Conservation (phyloP, 805 yeast genomes). For the Suhomyces sp. region DNA sequence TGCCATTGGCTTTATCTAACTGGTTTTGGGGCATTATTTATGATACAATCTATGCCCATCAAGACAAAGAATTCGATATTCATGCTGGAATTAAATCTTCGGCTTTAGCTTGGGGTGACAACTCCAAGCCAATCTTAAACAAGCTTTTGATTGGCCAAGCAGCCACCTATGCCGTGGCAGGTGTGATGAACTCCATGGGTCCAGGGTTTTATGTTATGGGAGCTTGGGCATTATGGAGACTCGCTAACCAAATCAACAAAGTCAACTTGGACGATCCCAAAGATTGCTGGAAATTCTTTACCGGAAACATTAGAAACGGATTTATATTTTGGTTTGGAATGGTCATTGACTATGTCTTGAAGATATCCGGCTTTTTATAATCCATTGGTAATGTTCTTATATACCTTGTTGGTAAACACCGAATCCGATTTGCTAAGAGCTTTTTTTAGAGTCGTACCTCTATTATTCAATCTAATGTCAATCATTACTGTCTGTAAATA, state of each 20-base stretch:
- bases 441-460: conserved; percentile 22
- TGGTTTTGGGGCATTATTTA: conserved; percentile 93
- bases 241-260: conserved; percentile 62
- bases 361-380: conserved; percentile 44
- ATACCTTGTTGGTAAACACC: conserved; percentile 17
- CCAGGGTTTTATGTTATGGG: conserved; percentile 76
- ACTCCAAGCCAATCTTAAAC: conserved; percentile 66
- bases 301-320: conserved; percentile 74
- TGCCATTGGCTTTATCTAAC: conserved; percentile 72
- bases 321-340: conserved; percentile 65
- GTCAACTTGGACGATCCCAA: conserved; percentile 79
- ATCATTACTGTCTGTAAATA: conserved; percentile 21
- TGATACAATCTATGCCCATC: conserved; percentile 97
- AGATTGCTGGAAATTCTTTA: conserved; percentile 81
- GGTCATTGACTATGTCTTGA: conserved; percentile 59
- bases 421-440: conserved; percentile 29
- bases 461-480: conserved; percentile 17
- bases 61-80: conserved; percentile 85
- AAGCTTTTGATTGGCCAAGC: conserved; percentile 68
- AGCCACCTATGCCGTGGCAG: conserved; percentile 61
- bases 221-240: conserved; percentile 63
- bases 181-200: conserved; percentile 75
- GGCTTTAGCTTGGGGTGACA: conserved; percentile 90
- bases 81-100: conserved; percentile 92
- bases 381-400: conserved; percentile 16